phyloP scores from a whole-genome alignment of 2,329 filamentous ascomycete species.

The Blumeriella jaapii region DNA sequence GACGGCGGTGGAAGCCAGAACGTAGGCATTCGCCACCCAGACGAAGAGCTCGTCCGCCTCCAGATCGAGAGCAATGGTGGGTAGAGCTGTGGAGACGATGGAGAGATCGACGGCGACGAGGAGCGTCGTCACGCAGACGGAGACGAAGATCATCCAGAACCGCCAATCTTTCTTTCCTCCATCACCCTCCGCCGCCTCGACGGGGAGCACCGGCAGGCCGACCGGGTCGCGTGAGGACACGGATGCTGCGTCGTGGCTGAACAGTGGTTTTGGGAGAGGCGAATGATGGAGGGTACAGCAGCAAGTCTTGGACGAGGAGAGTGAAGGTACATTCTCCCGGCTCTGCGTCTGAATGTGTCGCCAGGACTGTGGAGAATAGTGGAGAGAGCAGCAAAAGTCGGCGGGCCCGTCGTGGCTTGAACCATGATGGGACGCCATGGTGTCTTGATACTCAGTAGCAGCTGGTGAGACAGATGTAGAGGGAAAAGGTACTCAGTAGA shows the following conservation, averaged over 20 bases:
- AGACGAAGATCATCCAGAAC: slow-evolving; percentile 17
- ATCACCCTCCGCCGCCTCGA: neutral
- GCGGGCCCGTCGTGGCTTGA: slow-evolving; percentile 2
- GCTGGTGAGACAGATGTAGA: too few relatives aligned
- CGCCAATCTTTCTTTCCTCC: slow-evolving; percentile 8
- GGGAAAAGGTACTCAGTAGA: too few relatives aligned
- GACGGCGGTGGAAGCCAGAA: slow-evolving; percentile 37
- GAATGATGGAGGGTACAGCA: slow-evolving; percentile 8
- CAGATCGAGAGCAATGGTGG: slow-evolving; percentile 42
- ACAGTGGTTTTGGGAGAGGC: slow-evolving; percentile 7
- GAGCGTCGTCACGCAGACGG: slow-evolving; percentile 14
- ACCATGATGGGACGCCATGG: slow-evolving; percentile 1
- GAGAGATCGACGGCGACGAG: slow-evolving; percentile 28
- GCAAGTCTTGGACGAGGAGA: slow-evolving; percentile 5
- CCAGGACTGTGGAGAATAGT: slow-evolving; percentile 4
- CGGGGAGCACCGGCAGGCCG: neutral
- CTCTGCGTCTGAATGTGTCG: slow-evolving; percentile 1
- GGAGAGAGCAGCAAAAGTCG: slow-evolving; percentile 6
- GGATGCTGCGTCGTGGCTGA: slow-evolving; percentile 5
- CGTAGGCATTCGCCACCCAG: slow-evolving; percentile 64
- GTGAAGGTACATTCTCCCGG: slow-evolving; percentile 3
- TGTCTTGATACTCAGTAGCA: too few relatives aligned
- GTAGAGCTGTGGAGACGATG: slow-evolving; percentile 47
- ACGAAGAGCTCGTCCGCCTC: slow-evolving; percentile 41
- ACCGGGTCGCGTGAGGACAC: slow-evolving; percentile 2